These are phyloP conservation scores for Talaromyces sp. DNA, from an alignment of 2,329 filamentous ascomycete species.

Conservation along the genomic window DNA sequence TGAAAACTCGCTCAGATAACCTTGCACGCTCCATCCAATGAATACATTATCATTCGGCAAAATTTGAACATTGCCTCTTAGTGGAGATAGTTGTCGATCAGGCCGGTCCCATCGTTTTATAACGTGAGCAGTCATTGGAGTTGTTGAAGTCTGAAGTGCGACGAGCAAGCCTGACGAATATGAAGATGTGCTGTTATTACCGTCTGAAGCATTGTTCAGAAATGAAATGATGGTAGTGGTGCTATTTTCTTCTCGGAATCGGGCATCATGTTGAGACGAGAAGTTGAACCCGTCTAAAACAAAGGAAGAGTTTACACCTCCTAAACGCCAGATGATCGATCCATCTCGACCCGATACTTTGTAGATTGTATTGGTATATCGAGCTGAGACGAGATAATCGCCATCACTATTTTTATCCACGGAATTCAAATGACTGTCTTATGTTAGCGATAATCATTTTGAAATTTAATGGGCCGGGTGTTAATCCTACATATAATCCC, in stretches of 20 bases:
- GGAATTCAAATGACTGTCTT: slow-evolving; percentile 35
- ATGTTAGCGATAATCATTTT: neutral
- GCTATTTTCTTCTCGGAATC: slow-evolving; percentile 29
- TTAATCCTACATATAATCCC: slow-evolving; percentile 30
- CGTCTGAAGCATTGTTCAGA: slow-evolving; percentile 35
- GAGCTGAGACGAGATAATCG: slow-evolving; percentile 39
- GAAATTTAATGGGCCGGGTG: neutral
- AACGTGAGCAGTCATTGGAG: slow-evolving; percentile 26
- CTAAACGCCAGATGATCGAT: slow-evolving; percentile 38
- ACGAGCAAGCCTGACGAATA: slow-evolving; percentile 31
- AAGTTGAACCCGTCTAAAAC: slow-evolving; percentile 31
- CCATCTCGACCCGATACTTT: slow-evolving; percentile 35
- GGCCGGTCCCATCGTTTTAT: slow-evolving; percentile 32
- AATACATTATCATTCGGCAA: slow-evolving; percentile 37
- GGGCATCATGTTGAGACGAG: slow-evolving; percentile 38
- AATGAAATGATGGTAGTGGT: slow-evolving; percentile 33
- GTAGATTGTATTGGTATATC: slow-evolving; percentile 39
- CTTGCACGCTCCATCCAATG: slow-evolving; percentile 34
- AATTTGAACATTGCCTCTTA: slow-evolving; percentile 35
- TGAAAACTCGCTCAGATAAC: slow-evolving; percentile 34
- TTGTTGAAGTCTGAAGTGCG: slow-evolving; percentile 26
- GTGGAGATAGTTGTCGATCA: slow-evolving; percentile 29
- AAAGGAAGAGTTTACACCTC: slow-evolving; percentile 31
- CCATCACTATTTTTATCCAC: slow-evolving; percentile 38
- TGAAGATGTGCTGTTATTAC: slow-evolving; percentile 26